Conservation (phyloP, 345 rosid genomes). For the Lepidium aucheri region DNA sequence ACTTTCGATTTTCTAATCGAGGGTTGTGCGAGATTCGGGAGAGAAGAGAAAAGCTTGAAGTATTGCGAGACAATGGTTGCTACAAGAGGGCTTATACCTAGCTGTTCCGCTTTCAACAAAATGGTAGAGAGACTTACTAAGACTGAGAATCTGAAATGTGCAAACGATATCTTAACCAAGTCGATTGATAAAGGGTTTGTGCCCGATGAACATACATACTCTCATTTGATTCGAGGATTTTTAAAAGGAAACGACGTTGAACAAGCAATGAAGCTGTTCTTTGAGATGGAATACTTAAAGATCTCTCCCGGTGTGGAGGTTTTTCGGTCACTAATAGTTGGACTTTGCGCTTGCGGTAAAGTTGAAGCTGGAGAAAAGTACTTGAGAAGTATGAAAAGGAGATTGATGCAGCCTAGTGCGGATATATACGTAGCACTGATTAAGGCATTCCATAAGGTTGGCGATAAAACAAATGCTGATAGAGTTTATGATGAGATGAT, state of each 20-base stretch:
- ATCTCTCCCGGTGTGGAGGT: conserved; percentile 33
- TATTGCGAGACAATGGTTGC: conserved; percentile 44
- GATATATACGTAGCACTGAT: conserved; percentile 40
- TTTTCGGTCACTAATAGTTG: conserved; percentile 34
- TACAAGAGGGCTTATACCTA: conserved; percentile 39
- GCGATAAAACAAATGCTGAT: conserved; percentile 29
- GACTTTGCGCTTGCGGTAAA: conserved; percentile 45
- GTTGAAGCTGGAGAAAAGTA: conserved; percentile 49
- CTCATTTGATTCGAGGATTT: conserved; percentile 42
- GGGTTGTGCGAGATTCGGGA: conserved; percentile 46
- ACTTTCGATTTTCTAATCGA: conserved; percentile 41
- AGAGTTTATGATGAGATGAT: conserved; percentile 41
- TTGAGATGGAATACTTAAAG: conserved; percentile 55
- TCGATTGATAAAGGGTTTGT: conserved; percentile 47
- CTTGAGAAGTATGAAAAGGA: conserved; percentile 36
- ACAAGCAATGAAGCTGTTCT: conserved; percentile 56
- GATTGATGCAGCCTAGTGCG: conserved; percentile 24
- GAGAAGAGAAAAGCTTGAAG: conserved; percentile 34
- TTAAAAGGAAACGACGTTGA: conserved; percentile 35
- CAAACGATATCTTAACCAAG: conserved; percentile 40
- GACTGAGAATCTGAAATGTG: conserved; percentile 29
- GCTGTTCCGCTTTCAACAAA: conserved; percentile 40
- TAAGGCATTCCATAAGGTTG: conserved; percentile 16
- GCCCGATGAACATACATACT: conserved; percentile 43
- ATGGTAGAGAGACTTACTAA: conserved; percentile 37